Conservation (phyloP, 2,329 filamentous ascomycete genomes). For the Gremmenia infestans region DNA sequence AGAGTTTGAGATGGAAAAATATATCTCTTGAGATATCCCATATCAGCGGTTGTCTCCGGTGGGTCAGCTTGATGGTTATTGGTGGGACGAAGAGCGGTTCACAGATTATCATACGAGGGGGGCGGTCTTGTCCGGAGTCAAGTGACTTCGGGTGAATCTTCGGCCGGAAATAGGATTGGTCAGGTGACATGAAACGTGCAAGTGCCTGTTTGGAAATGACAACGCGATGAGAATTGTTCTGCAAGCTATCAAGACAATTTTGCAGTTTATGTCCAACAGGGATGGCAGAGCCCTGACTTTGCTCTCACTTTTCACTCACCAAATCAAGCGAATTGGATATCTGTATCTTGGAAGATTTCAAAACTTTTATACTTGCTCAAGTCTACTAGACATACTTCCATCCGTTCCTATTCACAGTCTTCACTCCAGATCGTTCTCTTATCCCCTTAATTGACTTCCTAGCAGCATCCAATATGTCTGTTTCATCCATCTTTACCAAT, state of each 20-base stretch:
- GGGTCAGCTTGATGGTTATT: background rate
- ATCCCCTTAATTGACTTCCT: conserved; percentile 19
- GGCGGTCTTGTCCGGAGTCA: background rate
- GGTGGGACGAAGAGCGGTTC: background rate
- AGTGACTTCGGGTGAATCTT: background rate
- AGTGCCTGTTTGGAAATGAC: too few species aligned
- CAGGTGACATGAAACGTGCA: background rate
- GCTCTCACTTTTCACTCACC: too few species aligned
- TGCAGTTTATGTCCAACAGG: too few species aligned
- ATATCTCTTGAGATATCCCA: conserved; percentile 1
- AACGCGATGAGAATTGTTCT: too few species aligned
- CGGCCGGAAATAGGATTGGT: background rate
- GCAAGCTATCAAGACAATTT: too few species aligned
- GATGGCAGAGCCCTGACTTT: background rate
- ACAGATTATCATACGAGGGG: background rate
- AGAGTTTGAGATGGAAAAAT: background rate
- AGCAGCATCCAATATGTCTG: conserved; percentile 15
- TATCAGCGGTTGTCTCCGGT: conserved; percentile 7
- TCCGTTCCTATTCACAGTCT: conserved; percentile 15
- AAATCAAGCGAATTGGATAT: too few species aligned
- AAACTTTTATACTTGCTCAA: background rate
- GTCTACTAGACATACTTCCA: conserved; percentile 19
- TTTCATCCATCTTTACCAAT: conserved; percentile 24
- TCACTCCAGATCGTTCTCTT: conserved; percentile 17
- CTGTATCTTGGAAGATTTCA: background rate